These are phyloP conservation scores for Dactylellina cionopaga DNA, from an alignment of 2,329 filamentous ascomycete species.

Conservation along the genomic window DNA sequence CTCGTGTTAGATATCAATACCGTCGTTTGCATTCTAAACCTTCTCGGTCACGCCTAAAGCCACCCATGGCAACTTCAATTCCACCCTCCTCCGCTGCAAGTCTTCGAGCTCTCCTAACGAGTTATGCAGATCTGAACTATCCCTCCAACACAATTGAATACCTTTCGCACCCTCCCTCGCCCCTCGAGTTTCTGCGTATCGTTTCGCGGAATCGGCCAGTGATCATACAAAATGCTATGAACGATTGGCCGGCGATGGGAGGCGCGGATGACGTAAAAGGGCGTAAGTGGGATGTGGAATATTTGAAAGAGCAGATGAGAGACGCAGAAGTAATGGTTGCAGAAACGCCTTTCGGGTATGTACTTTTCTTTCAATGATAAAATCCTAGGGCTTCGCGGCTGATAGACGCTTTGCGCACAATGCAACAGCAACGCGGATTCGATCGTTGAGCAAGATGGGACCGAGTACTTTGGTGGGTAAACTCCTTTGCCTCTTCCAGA, in stretches of 20 bases:
- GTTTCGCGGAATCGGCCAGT: conserved; percentile 80
- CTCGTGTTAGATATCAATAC: too few species aligned
- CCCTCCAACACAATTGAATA: conserved; percentile 65
- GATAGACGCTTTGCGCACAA: conserved; percentile 21
- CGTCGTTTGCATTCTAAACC: too few species aligned
- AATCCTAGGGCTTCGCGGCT: conserved; percentile 58
- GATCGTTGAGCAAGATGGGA: conserved; percentile 53
- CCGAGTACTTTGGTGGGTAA: conserved; percentile 56
- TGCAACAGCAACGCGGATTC: conserved; percentile 57
- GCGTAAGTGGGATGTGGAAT: conserved; percentile 70
- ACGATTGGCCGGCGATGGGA: conserved; percentile 70
- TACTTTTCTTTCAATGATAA: conserved; percentile 34
- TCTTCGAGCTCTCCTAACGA: conserved; percentile 15
- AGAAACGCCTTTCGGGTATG: conserved; percentile 76
- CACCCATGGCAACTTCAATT: too few species aligned
- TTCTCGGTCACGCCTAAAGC: too few species aligned
- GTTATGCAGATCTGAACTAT: conserved; percentile 35
- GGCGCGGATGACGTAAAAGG: conserved; percentile 1
- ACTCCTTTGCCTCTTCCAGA: background rate
- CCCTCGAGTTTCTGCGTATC: conserved; percentile 82
- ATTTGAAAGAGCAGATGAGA: conserved; percentile 68
- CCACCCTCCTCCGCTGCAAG: background rate
- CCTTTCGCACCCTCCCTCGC: conserved; percentile 72
- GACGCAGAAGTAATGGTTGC: conserved; percentile 76
- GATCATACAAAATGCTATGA: conserved; percentile 72